Evolutionary conservation across 2,329 filamentous ascomycete genomes (phyloP).

Genomic region (Cercospora nicotianae): DNA sequence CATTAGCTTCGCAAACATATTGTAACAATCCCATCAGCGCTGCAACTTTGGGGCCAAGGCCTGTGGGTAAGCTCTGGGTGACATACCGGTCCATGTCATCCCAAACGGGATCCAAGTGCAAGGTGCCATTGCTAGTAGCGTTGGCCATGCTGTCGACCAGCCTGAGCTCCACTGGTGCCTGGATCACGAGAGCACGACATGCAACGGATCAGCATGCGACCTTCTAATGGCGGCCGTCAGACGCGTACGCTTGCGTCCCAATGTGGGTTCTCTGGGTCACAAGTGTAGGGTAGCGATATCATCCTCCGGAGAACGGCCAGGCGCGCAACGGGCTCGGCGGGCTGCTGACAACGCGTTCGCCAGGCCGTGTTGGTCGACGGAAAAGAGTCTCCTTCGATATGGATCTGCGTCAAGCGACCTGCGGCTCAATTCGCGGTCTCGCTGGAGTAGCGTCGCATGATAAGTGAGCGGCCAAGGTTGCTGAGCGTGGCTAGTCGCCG

Average conservation of each 20-base stretch:
- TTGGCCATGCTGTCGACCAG: conserved; percentile 16
- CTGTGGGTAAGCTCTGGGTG: conserved; percentile 12
- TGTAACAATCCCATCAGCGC: not conserved
- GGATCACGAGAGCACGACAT: not conserved
- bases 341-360: not conserved
- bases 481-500: conserved; percentile 12
- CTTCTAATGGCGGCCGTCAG: not conserved
- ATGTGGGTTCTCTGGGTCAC: conserved; percentile 1
- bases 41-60: not conserved
- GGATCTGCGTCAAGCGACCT: not conserved
- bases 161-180: conserved; percentile 5
- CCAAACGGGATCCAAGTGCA: conserved; percentile 56
- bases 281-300: conserved; percentile 3
- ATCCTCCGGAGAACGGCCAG: conserved; percentile 10
- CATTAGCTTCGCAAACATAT: conserved; percentile 37
- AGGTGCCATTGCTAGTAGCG: conserved; percentile 38
- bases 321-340: not conserved
- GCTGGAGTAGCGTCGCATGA: conserved; percentile 9
- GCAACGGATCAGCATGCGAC: conserved; percentile 3
- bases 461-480: conserved; percentile 3
- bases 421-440: not conserved
- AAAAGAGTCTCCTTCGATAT: conserved; percentile 1
- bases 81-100: conserved; percentile 73
- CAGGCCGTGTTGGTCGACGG: not conserved
- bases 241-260: conserved; percentile 1